A percentile compares a stretch with the other conserved stretches of the same genome.
Conservation (phyloP, 2,329 filamentous ascomycete genomes). For the Microsporum audouinii region DNA sequence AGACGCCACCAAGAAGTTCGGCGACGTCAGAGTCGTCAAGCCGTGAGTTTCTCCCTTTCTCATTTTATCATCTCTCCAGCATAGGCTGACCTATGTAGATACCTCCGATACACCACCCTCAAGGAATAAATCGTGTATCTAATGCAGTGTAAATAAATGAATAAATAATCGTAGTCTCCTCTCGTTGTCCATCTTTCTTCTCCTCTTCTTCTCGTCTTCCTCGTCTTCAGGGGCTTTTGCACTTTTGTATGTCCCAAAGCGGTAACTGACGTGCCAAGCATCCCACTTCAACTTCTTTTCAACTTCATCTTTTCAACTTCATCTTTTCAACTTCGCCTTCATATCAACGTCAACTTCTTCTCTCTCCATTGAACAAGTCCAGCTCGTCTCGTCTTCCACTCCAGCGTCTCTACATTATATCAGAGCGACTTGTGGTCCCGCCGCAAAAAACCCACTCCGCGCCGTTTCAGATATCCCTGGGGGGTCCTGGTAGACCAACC, state of each 20-base stretch:
- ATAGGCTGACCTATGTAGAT: conserved; percentile 16
- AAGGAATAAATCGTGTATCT: conserved; percentile 18
- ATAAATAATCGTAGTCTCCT: not conserved
- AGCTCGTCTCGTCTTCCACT: not conserved
- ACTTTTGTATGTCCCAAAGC: not conserved
- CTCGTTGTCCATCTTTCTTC: not conserved
- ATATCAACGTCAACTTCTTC: not conserved
- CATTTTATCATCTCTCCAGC: not conserved
- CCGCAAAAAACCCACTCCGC: not conserved
- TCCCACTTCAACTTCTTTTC: not conserved
- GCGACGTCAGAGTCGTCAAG: conserved; percentile 53
- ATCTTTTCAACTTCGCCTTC: not conserved
- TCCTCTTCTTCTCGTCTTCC: not conserved
- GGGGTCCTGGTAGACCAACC: not conserved
- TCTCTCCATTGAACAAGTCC: not conserved
- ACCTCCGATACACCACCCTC: conserved; percentile 29
- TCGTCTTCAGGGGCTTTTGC: not conserved
- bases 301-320: not conserved
- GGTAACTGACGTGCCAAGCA: not conserved
- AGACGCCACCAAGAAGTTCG: conserved; percentile 80
- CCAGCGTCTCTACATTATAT: not conserved
- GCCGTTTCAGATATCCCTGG: conserved; percentile 7
- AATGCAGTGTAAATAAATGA: not conserved
- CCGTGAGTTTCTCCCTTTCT: conserved; percentile 31
- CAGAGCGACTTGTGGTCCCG: not conserved